Conservation (phyloP, 1,284 basidiomycete species). For the Austroboletus niveus region DNA sequence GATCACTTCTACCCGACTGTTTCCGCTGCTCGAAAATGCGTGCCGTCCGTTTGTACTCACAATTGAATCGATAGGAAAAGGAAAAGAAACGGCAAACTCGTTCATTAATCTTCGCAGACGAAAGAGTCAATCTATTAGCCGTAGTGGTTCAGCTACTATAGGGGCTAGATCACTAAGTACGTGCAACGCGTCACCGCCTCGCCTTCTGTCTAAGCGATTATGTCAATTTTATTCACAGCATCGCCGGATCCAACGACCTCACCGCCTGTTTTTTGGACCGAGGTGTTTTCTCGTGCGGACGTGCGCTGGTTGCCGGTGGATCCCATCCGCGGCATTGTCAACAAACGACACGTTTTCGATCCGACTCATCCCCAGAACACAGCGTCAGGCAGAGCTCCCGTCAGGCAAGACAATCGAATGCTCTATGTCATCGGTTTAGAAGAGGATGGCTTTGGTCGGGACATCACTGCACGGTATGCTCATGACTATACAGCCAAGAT, state of each 20-base stretch:
- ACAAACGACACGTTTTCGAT: conserved; percentile 84
- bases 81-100: conserved; percentile 52
- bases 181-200: conserved; percentile 12
- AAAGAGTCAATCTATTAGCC: conserved; percentile 42
- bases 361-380: conserved; percentile 45
- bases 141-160: conserved; percentile 12
- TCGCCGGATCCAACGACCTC: conserved; percentile 52
- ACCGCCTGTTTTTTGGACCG: conserved; percentile 97
- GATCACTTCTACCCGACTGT: conserved; percentile 4
- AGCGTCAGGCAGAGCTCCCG: conserved; percentile 19
- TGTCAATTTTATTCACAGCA: conserved; percentile 28
- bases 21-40: not conserved
- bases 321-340: conserved; percentile 77
- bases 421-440: conserved; percentile 94
- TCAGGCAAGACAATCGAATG: conserved; percentile 76
- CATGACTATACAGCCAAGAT: conserved; percentile 83
- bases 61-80: conserved; percentile 37
- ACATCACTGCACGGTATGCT: conserved; percentile 79
- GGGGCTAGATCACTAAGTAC: conserved; percentile 20
- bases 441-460: conserved; percentile 79
- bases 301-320: conserved; percentile 93
- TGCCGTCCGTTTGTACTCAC: conserved; percentile 9
- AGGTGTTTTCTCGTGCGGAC: conserved; percentile 93
- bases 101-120: conserved; percentile 55
- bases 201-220: conserved; percentile 21